Base-by-base conservation (phyloP, 176 grass and related monocot species). In the Ampelocalamus luodianensis region DNA sequence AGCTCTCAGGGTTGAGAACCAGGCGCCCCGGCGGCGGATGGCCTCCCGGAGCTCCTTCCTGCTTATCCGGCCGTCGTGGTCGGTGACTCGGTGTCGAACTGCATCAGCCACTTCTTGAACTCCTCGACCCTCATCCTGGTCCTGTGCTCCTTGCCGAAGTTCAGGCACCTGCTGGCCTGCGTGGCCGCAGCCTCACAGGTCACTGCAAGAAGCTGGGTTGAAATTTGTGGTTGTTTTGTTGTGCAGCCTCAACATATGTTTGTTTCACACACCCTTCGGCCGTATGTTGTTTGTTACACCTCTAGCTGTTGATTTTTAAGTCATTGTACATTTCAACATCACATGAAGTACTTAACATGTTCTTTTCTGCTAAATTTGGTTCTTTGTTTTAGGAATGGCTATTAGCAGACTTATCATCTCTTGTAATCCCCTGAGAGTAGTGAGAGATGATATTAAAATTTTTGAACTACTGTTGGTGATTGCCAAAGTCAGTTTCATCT, bases 71-170 rank as follows among this genome's bases (percentile, higher is more conserved):
- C 86, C 93, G 77, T 93, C 86, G 40, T 46, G n/a, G 82, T n/a
- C n/a, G n/a, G n/a, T n/a, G n/a, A n/a, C n/a, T 94, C 16, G 1
- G 45, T 44, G 75, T 91, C 92, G 27, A 94, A 88, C 53, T 89
- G 85, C 79, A 84, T 89, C 54, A 94, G 32, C 92, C 89, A 94
- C 27, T 6, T 63, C 74, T 73, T 94, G 79, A 89, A 91, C 50
- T 91, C 86, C 62, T 86, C 69, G 49, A 72, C 13, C 17, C 74
- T 91, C 68, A 80, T 58, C 44, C 77, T 53, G 0, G 22, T 77
- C 45, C 27, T 54, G 69, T 83, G 69, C 69, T 83, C 81, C 69
- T 69, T n/a, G 40, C 56, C 55, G 54, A 62, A 23, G 54, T 51
- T 49, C 46, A 62, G 10, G 68, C 81, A 22, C 80, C n/a, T n/a